These are phyloP conservation scores for Microdochium bolleyi DNA, from an alignment of 2,329 filamentous ascomycete genomes.

Conservation along the genomic window DNA sequence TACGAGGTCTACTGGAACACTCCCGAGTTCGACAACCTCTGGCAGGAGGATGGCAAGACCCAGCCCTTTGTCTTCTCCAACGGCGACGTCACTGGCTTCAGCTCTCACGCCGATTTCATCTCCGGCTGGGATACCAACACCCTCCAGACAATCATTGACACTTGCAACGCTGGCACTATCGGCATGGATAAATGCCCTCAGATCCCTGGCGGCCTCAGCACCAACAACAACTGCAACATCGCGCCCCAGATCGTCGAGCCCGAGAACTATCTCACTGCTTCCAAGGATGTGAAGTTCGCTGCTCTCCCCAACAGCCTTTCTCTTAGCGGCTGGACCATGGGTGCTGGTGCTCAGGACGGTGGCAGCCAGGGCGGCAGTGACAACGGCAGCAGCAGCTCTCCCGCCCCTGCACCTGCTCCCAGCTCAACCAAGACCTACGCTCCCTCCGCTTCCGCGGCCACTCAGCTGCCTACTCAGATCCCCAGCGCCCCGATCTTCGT, in stretches of 20 bases:
- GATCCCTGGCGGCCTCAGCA: constrained; percentile 45
- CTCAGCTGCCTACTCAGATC: constrained; percentile 2
- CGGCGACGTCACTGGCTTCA: constrained; percentile 63
- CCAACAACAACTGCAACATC: constrained; percentile 40
- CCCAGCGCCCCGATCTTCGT: constrained; percentile 2
- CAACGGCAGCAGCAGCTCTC: constrained; percentile 28
- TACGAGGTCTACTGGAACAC: constrained; percentile 56
- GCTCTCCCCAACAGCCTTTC: constrained; percentile 48
- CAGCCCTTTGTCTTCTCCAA: constrained; percentile 63
- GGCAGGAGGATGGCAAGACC: constrained; percentile 42
- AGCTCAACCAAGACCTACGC: constrained; percentile 47
- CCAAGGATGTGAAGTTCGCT: constrained; percentile 27
- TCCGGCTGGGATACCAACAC: constrained; percentile 61
- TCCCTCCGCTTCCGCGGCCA: constrained; percentile 1
- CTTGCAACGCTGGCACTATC: constrained; percentile 50
- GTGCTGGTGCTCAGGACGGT: constrained; percentile 12
- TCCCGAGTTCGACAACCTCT: constrained; percentile 39
- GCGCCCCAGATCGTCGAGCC: constrained; percentile 34
- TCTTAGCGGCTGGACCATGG: constrained; percentile 42
- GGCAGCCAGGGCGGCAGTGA: not conserved
- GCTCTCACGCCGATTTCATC: constrained; percentile 64
- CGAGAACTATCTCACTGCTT: constrained; percentile 1
- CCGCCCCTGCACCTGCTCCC: constrained; percentile 58
- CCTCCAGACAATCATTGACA: constrained; percentile 60
- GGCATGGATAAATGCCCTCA: constrained; percentile 57